Evolutionary conservation across 352 stramenopile genomes (phyloP), one percentile per base, ranked within the genome.

Genomic region (Phytophthora melonis): DNA sequence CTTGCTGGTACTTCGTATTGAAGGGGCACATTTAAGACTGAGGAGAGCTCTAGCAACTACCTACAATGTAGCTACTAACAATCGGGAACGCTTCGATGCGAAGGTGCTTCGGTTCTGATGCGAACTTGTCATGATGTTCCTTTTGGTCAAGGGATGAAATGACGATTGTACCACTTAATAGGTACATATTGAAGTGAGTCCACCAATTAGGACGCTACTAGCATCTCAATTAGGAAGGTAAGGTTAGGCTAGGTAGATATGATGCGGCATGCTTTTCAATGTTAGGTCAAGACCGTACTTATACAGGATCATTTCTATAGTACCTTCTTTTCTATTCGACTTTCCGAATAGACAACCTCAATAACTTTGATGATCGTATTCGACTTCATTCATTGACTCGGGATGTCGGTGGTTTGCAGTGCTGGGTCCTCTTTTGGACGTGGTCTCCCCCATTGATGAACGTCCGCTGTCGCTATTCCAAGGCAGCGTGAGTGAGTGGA

Each of bases 391-490:
- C 58, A 63, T 63, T 63, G 58, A 63, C 14, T 63, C 58, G 58
- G 58, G 58, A 63, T 63, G 39, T 63, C 34, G 58, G 34, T 63
- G 58, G 58, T 49, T 53, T 27, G 55, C 14, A 49, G 55, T 34
- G 32, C 55, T 49, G 55, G 11, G 55, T 61, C 58, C 60, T 68
- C 52, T 75, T 68, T 66, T 56, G 73, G 58, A 71, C 52, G 45
- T 27, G 45, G 59, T 50, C 57, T 49, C 55, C 47, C 72, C 66
- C 72, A 27, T 78, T 80, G 74, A 80, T 80, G 74, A 80, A 80
- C 74, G 74, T 80, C 74, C 74, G 69, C 58, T 78, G 74, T 78
- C 66, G 68, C 70, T 75, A 78, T 80, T 80, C 69, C 69, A 80
- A 80, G 60, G 74, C 74, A 80, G 75, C 66, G 75, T 80, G 74